Evolutionary conservation across 2,329 filamentous ascomycete genomes (phyloP), one percentile per base, ranked within the genome.

Genomic region (Dactylonectria macrodidyma): DNA sequence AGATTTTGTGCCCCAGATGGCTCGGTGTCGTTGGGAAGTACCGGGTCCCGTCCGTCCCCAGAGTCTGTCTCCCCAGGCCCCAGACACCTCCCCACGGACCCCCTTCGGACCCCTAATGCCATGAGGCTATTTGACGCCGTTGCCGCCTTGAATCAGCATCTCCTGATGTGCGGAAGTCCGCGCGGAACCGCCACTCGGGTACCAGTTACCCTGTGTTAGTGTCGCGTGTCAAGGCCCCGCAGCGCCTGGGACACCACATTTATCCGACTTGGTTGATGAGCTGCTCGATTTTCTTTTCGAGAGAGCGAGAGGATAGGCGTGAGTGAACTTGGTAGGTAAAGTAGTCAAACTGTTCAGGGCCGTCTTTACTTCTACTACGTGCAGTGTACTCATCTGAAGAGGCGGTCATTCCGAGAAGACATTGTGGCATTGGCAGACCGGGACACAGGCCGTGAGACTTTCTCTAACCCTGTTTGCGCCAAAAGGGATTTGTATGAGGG

Each of bases 1-100:
- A 36, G 59, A 58, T 54, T 62, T 46, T 26, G 50, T 19, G 41
- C 64, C 63, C 62, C 58, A 51, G 51, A 61, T 24, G 47, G 44
- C 59, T 47, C 41, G 51, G 51, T 48, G 16, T 19, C 44, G 30
- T 50, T 34, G 51, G 26, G 19, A 47, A 60, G 33, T 16, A 26
- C 36, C 48, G 38, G 12, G 33, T 34, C 36, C 54, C n/a, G 48
- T 50, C 55, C n/a, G 36, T 59, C 64, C 64, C 58, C 58, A 26
- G 54, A 56, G 46, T 62, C 59, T 57, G 54, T 57, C 51, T 48
- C 58, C 30, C 63, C 56, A 66, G 58, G 51, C 51, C 59, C 59
- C 46, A 44, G 50, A 62, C 24, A 6, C 30, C 46, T 30, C 44
- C 22, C 52, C 36, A 22, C 48, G 44, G 48, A 59, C 64, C 36